phyloP scores from a whole-genome alignment of 2,329 filamentous ascomycete species.

The Gyromitra esculenta region DNA sequence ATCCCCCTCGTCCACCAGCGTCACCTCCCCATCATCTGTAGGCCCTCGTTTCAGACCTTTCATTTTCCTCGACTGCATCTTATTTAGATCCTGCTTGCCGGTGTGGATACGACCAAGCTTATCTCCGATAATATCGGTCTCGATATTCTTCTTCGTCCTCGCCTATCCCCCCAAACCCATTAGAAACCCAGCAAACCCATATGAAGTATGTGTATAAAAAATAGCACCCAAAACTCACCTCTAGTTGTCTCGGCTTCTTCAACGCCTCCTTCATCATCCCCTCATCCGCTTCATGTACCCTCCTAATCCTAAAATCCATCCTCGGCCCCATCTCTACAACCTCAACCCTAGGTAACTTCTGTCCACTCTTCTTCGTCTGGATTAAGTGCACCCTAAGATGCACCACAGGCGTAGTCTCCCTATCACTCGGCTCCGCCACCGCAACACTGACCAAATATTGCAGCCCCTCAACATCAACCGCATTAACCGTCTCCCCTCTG shows the following conservation, averaged over 20 bases:
- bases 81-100: conserved; percentile 85
- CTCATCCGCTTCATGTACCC: conserved; percentile 79
- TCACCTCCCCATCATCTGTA: conserved; percentile 67
- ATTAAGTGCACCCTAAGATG: conserved; percentile 79
- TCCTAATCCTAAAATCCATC: conserved; percentile 88
- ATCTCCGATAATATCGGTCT: conserved; percentile 89
- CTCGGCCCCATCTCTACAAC: conserved; percentile 94
- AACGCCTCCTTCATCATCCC: conserved; percentile 87
- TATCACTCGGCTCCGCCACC: conserved; percentile 72
- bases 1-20: conserved; percentile 48
- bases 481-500: conserved; percentile 79
- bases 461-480: conserved; percentile 92
- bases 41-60: conserved; percentile 92
- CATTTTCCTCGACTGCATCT: conserved; percentile 97
- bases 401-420: conserved; percentile 56
- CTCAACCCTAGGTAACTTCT: conserved; percentile 88
- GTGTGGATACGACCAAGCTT: conserved; percentile 94
- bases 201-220: too few species aligned
- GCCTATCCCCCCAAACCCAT: conserved; percentile 52
- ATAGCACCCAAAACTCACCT: conserved; percentile 66
- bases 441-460: conserved; percentile 88
- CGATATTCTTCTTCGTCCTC: conserved; percentile 92
- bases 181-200: conserved; percentile 62
- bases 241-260: conserved; percentile 79
- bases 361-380: conserved; percentile 83